phyloP scores from a whole-genome alignment of 139 green algal genomes.

The Chlorella ohadii region DNA sequence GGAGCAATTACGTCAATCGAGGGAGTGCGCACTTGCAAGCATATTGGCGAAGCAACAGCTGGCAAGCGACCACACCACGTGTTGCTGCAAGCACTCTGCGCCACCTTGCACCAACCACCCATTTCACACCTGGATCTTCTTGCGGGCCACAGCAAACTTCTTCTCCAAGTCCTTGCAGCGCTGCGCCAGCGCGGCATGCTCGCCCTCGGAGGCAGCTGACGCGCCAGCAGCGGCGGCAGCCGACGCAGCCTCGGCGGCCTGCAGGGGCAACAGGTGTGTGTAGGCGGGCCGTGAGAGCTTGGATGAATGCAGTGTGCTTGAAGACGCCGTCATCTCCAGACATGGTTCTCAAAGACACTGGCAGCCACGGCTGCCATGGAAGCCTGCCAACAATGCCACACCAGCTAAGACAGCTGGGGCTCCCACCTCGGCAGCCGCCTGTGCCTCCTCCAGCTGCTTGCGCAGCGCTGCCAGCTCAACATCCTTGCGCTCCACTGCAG shows the following conservation, averaged over 20 bases:
- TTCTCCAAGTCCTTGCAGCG: slow-evolving; percentile 34
- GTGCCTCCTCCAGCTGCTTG: slow-evolving; percentile 8
- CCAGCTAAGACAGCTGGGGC: no score
- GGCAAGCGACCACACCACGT: no score
- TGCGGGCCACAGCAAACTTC: slow-evolving; percentile 38
- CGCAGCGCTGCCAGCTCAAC: not conserved
- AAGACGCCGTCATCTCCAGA: no score
- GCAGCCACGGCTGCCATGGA: no score
- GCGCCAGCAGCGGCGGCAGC: not conserved
- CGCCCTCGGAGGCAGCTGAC: not conserved
- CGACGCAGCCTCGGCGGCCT: slow-evolving; percentile 9
- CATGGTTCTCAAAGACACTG: no score
- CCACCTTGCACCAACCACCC: no score
- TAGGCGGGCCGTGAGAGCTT: no score
- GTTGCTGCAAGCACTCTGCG: no score
- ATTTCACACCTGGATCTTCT: slow-evolving; percentile 43
- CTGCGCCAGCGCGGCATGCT: slow-evolving; percentile 2
- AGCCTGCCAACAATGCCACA: no score
- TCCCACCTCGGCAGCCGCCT: not conserved
- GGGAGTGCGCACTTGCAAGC: no score
- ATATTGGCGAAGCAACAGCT: no score
- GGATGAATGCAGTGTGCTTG: no score
- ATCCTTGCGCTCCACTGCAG: slow-evolving; percentile 10
- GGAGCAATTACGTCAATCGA: not conserved
- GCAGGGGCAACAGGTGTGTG: not conserved